A percentile compares a stretch with the other conserved stretches of the same genome.
Conservation (phyloP, 2,329 filamentous ascomycete genomes). For the Penicillium expansum region DNA sequence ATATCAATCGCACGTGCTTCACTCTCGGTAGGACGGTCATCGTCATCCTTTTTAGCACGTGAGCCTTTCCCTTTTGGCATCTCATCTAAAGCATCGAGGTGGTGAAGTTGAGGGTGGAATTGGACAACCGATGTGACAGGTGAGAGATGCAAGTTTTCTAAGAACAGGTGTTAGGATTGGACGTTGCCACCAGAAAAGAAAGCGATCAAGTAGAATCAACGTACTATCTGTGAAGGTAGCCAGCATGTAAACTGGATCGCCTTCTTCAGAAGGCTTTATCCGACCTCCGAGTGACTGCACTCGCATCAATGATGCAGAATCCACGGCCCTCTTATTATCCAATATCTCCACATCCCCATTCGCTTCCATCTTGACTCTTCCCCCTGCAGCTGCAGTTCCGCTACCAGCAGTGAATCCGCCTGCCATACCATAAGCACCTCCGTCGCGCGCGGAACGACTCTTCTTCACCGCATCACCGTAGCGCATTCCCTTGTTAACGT, state of each 20-base stretch:
- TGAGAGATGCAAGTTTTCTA: conserved; percentile 82
- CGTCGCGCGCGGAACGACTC: conserved; percentile 52
- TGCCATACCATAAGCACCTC: conserved; percentile 68
- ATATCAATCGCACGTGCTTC: conserved; percentile 79
- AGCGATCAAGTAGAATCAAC: conserved; percentile 30
- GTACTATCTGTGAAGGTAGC: conserved; percentile 82
- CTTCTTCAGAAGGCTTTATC: conserved; percentile 65
- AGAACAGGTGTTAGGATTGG: conserved; percentile 7
- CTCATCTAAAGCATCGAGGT: conserved; percentile 81
- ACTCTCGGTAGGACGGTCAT: conserved; percentile 46
- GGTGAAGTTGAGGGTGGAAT: conserved; percentile 86
- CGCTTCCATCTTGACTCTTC: conserved; percentile 25
- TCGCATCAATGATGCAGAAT: conserved; percentile 58
- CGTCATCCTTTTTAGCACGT: conserved; percentile 42
- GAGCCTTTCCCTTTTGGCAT: conserved; percentile 45
- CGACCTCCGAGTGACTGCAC: conserved; percentile 85
- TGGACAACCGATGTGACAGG: conserved; percentile 80
- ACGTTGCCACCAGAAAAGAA: not conserved
- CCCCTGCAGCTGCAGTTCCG: conserved; percentile 31
- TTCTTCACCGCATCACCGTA: conserved; percentile 75
- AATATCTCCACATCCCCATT: conserved; percentile 33
- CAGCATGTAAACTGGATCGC: conserved; percentile 77
- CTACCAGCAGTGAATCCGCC: conserved; percentile 68
- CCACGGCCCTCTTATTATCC: conserved; percentile 28
- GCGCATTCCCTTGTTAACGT: conserved; percentile 74